Conservation (phyloP, 164 flowering plant genomes). For the Annona squamosa region DNA sequence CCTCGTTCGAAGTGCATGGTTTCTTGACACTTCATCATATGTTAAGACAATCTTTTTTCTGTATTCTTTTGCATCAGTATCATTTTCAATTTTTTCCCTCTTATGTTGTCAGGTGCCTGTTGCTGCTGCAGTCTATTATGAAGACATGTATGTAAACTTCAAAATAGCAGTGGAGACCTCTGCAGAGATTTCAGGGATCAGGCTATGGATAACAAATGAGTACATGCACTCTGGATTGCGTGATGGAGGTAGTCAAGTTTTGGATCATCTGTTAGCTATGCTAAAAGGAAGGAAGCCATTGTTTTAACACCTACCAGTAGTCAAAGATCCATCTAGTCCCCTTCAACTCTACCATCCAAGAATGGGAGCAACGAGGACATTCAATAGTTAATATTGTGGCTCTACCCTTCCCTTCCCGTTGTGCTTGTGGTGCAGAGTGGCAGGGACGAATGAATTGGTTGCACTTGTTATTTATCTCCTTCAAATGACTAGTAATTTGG, state of each 20-base stretch:
- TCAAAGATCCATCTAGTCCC: no score
- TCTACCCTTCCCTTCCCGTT: no score
- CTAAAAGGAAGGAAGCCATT: slow-evolving; percentile 82
- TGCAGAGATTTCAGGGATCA: slow-evolving; percentile 64
- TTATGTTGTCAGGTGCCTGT: slow-evolving; percentile 69
- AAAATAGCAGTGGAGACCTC: slow-evolving; percentile 77
- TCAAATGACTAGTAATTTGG: no score
- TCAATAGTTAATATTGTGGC: no score
- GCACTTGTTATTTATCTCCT: no score
- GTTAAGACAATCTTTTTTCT: neutral
- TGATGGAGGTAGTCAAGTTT: slow-evolving; percentile 62
- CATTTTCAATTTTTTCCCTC: neutral
- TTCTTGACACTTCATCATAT: no score
- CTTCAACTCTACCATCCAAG: no score
- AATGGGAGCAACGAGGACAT: no score
- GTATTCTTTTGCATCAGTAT: neutral
- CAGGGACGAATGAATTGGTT: no score
- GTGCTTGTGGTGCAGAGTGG: no score
- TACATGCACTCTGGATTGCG: slow-evolving; percentile 97
- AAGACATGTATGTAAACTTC: slow-evolving; percentile 87
- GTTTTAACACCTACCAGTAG: slow-evolving; percentile 26
- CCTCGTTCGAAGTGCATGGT: no score
- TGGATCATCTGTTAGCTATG: slow-evolving; percentile 73
- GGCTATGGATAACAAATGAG: slow-evolving; percentile 90
- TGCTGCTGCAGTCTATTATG: slow-evolving; percentile 93